These are phyloP conservation scores for Auriscalpium vulgare DNA, from an alignment of 768 basidiomycete species.

Conservation along the genomic window DNA sequence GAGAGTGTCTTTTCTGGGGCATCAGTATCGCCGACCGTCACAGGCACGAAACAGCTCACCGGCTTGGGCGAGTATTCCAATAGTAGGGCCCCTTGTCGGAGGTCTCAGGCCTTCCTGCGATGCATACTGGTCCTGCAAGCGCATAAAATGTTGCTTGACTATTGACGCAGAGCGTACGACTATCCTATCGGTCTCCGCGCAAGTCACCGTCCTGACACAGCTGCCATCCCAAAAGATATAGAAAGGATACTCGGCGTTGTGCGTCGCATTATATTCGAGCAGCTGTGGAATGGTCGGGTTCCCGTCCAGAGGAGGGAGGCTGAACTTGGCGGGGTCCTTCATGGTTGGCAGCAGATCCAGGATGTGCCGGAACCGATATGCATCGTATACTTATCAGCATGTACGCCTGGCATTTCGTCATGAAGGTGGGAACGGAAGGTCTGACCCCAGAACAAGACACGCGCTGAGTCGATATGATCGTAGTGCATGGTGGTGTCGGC, in stretches of 20 bases:
- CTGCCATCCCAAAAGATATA: slow-evolving; percentile 19
- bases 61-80: slow-evolving; percentile 21
- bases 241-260: slow-evolving; percentile 26
- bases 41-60: slow-evolving; percentile 11
- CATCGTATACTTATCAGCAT: no score
- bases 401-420: no score
- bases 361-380: no score
- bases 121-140: not conserved
- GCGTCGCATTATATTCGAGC: slow-evolving; percentile 26
- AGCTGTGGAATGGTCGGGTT: slow-evolving; percentile 25
- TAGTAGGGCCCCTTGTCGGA: slow-evolving; percentile 10
- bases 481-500: no score
- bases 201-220: slow-evolving; percentile 14
- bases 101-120: not conserved
- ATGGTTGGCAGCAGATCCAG: no score
- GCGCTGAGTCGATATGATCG: no score
- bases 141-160: slow-evolving; percentile 8
- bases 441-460: no score
- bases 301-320: slow-evolving; percentile 25
- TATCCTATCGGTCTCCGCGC: slow-evolving; percentile 19
- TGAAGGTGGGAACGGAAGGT: no score
- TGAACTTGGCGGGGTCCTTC: slow-evolving; percentile 18
- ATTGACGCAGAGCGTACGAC: slow-evolving; percentile 21
- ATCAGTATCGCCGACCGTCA: not conserved
- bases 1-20: not conserved